Conservation (phyloP, 2,329 filamentous ascomycete genomes). For the Xylaria multiplex region DNA sequence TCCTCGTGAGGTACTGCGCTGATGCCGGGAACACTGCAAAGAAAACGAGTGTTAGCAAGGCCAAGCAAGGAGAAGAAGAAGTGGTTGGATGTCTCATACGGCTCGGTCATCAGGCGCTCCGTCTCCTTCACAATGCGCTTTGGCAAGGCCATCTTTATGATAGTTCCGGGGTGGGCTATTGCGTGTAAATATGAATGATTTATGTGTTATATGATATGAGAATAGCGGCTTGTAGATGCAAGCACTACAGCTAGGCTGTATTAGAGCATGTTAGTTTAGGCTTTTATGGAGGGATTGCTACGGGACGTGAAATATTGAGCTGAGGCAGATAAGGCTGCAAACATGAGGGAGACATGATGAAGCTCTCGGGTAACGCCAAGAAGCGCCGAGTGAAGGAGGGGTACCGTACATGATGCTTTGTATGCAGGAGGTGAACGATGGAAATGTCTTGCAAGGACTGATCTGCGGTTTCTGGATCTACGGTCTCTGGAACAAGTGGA, state of each 20-base stretch:
- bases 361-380: constrained; percentile 27
- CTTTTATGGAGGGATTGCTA: neutral
- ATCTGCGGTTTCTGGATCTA: too few species aligned
- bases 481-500: too few species aligned
- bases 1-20: constrained; percentile 96
- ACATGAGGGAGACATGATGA: constrained; percentile 9
- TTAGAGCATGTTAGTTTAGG: neutral
- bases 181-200: constrained; percentile 2
- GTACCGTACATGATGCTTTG: constrained; percentile 13
- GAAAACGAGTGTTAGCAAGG: constrained; percentile 10
- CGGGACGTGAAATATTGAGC: neutral
- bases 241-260: neutral
- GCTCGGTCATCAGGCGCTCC: constrained; percentile 94
- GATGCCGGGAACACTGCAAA: constrained; percentile 86
- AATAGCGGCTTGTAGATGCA: neutral
- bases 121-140: constrained; percentile 99
- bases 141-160: constrained; percentile 75
- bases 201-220: neutral
- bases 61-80: neutral
- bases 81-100: constrained; percentile 66
- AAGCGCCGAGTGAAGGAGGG: constrained; percentile 21
- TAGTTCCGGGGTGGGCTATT: neutral
- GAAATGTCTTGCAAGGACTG: neutral
- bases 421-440: neutral
- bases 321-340: constrained; percentile 22